phyloP scores from a whole-genome alignment of 768 basidiomycete genomes.

The Mrakia frigida region DNA sequence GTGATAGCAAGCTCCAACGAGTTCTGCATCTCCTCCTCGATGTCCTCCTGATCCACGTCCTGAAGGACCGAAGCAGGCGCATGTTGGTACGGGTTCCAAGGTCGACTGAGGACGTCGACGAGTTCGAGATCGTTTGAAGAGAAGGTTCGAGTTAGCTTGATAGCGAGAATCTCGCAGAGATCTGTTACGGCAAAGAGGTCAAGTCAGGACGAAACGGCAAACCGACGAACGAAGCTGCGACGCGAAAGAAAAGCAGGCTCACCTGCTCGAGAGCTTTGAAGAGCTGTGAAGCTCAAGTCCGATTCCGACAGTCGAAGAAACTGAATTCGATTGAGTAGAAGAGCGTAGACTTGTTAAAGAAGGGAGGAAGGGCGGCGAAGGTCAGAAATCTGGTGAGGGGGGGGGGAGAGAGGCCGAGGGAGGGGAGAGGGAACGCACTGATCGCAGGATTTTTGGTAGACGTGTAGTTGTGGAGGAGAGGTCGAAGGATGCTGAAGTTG shows the following conservation, averaged over 20 bases:
- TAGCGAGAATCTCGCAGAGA: conserved; percentile 15
- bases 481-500: conserved; percentile 72
- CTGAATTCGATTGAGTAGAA: conserved; percentile 70
- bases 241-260: conserved; percentile 63
- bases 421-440: conserved; percentile 6
- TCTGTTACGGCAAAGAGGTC: neutral
- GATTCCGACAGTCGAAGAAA: conserved; percentile 64
- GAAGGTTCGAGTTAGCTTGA: conserved; percentile 74
- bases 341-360: conserved; percentile 56
- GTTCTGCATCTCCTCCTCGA: conserved; percentile 63
- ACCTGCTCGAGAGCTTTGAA: conserved; percentile 66
- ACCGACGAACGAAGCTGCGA: neutral
- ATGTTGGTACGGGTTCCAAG: conserved; percentile 79
- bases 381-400: neutral
- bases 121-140: conserved; percentile 65
- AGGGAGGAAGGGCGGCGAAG: neutral
- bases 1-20: conserved; percentile 65
- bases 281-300: conserved; percentile 68
- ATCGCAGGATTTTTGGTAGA: conserved; percentile 65
- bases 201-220: neutral
- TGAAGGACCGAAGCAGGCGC: conserved; percentile 49
- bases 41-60: conserved; percentile 59
- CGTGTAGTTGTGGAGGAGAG: conserved; percentile 69
- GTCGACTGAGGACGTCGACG: conserved; percentile 69
- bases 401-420: neutral